phyloP scores from a whole-genome alignment of 1,284 basidiomycete genomes.

The Apiotrichum brassicae region DNA sequence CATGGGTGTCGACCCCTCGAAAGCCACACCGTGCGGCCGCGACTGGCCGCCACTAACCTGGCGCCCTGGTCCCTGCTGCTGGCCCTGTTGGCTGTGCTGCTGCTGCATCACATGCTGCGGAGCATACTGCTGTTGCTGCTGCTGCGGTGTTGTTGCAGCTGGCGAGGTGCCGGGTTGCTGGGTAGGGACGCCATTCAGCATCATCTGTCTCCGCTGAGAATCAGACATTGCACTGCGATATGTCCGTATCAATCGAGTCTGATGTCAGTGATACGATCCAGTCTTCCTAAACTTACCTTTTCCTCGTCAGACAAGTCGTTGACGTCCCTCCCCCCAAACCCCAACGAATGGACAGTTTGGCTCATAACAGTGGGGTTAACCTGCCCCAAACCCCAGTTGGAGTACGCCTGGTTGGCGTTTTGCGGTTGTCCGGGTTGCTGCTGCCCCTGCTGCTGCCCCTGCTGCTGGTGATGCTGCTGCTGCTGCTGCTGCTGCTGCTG shows the following conservation, averaged over 20 bases:
- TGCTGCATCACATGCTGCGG: slow-evolving; percentile 14
- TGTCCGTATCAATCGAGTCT: slow-evolving; percentile 26
- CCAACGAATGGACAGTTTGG: slow-evolving; percentile 23
- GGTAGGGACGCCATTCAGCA: slow-evolving; percentile 4
- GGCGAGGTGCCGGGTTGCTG: slow-evolving; percentile 11
- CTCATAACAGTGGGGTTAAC: slow-evolving; percentile 34
- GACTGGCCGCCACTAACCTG: slow-evolving; percentile 15
- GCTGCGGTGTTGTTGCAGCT: slow-evolving; percentile 10
- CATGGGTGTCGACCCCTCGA: slow-evolving; percentile 22
- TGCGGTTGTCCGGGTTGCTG: neutral
- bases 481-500: slow-evolving; percentile 18
- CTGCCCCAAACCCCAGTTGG: slow-evolving; percentile 25
- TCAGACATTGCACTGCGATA: slow-evolving; percentile 18
- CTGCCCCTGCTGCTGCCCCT: neutral
- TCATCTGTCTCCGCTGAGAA: slow-evolving; percentile 10
- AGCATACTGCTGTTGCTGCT: slow-evolving; percentile 9
- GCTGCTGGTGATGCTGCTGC: slow-evolving; percentile 2
- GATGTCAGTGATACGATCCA: neutral
- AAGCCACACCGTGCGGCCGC: slow-evolving; percentile 14
- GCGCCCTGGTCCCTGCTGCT: slow-evolving; percentile 15
- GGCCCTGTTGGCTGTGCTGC: slow-evolving; percentile 1
- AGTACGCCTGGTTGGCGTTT: slow-evolving; percentile 23
- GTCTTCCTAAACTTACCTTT: slow-evolving; percentile 21
- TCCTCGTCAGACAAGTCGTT: slow-evolving; percentile 31
- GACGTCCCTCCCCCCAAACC: slow-evolving; percentile 30